Conservation (phyloP, 2,329 filamentous ascomycete genomes). For the Botrytis elliptica region DNA sequence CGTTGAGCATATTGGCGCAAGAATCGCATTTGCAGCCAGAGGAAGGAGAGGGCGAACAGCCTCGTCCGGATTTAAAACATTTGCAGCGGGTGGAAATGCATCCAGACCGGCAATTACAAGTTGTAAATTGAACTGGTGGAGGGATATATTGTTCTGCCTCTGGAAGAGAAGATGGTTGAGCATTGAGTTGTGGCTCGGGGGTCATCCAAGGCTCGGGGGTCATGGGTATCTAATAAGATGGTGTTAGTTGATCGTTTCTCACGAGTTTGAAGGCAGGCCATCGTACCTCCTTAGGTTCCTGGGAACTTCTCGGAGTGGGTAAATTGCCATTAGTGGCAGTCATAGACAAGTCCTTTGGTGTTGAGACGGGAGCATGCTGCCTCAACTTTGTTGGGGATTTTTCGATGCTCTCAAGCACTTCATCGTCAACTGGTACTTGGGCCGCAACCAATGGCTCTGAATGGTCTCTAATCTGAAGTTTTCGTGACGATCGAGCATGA, state of each 20-base stretch:
- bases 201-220: background rate
- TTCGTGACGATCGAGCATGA: background rate
- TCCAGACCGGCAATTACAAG: constrained; percentile 6
- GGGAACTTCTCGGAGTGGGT: background rate
- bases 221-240: background rate
- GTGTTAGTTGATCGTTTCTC: background rate
- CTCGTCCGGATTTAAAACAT: constrained; percentile 8
- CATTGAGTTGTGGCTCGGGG: background rate
- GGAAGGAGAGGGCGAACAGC: background rate
- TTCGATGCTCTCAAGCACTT: constrained; percentile 13
- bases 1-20: constrained; percentile 17
- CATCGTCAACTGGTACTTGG: background rate
- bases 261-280: too few relatives aligned
- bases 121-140: background rate
- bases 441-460: too few relatives aligned
- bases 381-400: background rate
- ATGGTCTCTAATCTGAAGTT: background rate
- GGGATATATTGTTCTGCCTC: background rate
- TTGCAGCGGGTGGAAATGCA: background rate
- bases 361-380: background rate
- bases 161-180: background rate
- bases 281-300: constrained; percentile 1
- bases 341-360: background rate
- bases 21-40: constrained; percentile 9
- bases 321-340: background rate